Evolutionary conservation across 352 stramenopile genomes (phyloP).

Genomic region (Globisporangium iwayamae): DNA sequence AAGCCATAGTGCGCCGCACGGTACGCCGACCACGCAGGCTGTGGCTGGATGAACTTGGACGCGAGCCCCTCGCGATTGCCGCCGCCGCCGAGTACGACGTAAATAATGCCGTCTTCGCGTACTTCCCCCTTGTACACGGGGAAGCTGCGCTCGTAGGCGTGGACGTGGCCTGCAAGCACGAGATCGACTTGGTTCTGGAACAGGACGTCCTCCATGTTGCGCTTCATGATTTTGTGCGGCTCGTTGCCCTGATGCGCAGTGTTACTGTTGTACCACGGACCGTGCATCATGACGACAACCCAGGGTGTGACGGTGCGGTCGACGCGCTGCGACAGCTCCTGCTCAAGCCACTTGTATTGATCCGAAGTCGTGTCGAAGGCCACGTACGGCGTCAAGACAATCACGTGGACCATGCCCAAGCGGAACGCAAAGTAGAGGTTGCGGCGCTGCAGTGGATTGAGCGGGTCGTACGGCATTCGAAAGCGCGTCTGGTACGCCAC

Average conservation of each 20-base stretch:
- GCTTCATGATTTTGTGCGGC: constrained; percentile 70
- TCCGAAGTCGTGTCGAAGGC: constrained; percentile 63
- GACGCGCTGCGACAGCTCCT: constrained; percentile 74
- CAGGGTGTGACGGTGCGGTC: constrained; percentile 88
- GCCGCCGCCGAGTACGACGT: constrained; percentile 92
- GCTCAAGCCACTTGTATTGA: constrained; percentile 89
- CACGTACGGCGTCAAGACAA: constrained; percentile 91
- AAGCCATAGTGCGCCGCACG: constrained; percentile 81
- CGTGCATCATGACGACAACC: constrained; percentile 91
- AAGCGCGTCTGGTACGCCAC: constrained; percentile 86
- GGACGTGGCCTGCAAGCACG: constrained; percentile 89
- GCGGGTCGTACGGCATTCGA: constrained; percentile 78
- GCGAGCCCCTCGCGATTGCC: constrained; percentile 90
- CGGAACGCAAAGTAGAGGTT: constrained; percentile 93
- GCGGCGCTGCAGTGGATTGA: constrained; percentile 42
- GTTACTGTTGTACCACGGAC: constrained; percentile 94
- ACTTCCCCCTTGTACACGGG: constrained; percentile 77
- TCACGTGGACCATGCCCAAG: constrained; percentile 82
- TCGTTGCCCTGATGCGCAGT: constrained; percentile 83
- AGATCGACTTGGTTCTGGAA: constrained; percentile 89
- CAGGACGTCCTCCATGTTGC: constrained; percentile 89
- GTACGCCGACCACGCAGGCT: constrained; percentile 76
- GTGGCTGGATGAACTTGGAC: constrained; percentile 63
- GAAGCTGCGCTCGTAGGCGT: constrained; percentile 91
- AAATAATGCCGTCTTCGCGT: constrained; percentile 74